Base-by-base conservation (phyloP, 1,284 basidiomycete species). In the Rhodotorula sp. region DNA sequence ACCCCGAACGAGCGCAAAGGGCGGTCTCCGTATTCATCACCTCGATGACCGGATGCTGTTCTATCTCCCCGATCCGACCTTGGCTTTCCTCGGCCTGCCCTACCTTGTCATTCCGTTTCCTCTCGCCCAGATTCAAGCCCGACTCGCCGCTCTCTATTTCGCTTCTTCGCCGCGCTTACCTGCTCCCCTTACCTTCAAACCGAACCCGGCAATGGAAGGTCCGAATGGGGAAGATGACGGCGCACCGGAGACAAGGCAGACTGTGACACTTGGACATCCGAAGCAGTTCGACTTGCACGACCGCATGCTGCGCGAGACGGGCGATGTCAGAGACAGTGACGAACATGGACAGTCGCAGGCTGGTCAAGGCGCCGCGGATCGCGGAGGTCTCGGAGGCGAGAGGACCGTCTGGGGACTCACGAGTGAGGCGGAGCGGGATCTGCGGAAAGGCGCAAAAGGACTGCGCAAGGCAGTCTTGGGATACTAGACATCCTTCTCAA, bases 81-180 rank as follows among this genome's bases (percentile, higher is more conserved):
- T 82, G 14, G 78, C 80, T 3, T 79, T 83, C 65, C 77, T 81
- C 22, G 69, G 70, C 12, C 59, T 76, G 4, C 70, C 69, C 17
- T 74, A 76, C 64, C 63, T 70, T 37, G 72, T 82, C 53, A 79
- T 82, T 26, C 82, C 82, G 14, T 83, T 83, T 75, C 82, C 82
- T 0, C 77, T 83, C 10, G 80, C 80, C n/a, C 81, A 83, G 72
- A 77, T 79, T 2, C 80, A 82, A 74, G 77, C 80, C 1, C 80
- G 81, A 51, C 78, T 82, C 46, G 78, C 67, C 72, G 18, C 76
- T 77, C 37, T 74, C 78, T 37, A 74, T 78, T 64, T 82, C 79
- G 80, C 76, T 78, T 42, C 77, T 70, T 44, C 73, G 67, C 17
- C 71, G 77, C n/a, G 76, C 77, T 29, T 71, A 59, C 49, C 79